Percentiles rank a stretch among this genome's conserved stretches.
Conservation (phyloP, 2,329 filamentous ascomycete genomes). For the Botryotinia globosa region DNA sequence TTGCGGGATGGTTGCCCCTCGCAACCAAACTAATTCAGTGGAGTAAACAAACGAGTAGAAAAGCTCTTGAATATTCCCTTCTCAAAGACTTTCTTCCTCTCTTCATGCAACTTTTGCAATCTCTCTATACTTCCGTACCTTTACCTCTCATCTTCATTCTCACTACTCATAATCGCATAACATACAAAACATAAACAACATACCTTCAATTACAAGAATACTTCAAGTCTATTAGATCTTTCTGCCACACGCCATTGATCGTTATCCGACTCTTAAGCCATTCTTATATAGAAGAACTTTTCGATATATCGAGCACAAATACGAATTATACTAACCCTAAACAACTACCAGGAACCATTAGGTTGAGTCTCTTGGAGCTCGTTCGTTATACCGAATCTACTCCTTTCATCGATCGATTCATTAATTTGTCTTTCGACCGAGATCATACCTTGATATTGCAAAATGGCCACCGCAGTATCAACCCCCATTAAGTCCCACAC, state of each 20-base stretch:
- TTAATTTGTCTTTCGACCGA: constrained; percentile 50
- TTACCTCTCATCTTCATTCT: constrained; percentile 38
- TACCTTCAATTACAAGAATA: constrained; percentile 30
- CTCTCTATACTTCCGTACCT: constrained; percentile 35
- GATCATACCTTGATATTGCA: constrained; percentile 44
- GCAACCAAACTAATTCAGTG: constrained; percentile 19
- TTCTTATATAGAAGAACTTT: constrained; percentile 44
- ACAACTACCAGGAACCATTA: constrained; percentile 53
- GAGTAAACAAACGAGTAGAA: constrained; percentile 22
- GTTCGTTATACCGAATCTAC: constrained; percentile 40
- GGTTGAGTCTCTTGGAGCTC: constrained; percentile 59
- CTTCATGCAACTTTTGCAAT: constrained; percentile 33
- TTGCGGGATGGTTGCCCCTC: constrained; percentile 12
- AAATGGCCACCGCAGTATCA: constrained; percentile 83
- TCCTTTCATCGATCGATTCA: constrained; percentile 45
- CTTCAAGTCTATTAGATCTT: constrained; percentile 47
- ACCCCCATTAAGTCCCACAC: constrained; percentile 94
- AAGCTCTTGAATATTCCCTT: constrained; percentile 8
- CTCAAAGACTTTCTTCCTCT: constrained; percentile 26
- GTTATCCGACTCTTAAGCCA: constrained; percentile 44
- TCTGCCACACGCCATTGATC: constrained; percentile 49
- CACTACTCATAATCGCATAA: constrained; percentile 24
- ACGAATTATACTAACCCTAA: constrained; percentile 47
- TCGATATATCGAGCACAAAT: constrained; percentile 50
- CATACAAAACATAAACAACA: constrained; percentile 27